phyloP scores from a whole-genome alignment of 2,329 filamentous ascomycete genomes.

The Periconia sp. region DNA sequence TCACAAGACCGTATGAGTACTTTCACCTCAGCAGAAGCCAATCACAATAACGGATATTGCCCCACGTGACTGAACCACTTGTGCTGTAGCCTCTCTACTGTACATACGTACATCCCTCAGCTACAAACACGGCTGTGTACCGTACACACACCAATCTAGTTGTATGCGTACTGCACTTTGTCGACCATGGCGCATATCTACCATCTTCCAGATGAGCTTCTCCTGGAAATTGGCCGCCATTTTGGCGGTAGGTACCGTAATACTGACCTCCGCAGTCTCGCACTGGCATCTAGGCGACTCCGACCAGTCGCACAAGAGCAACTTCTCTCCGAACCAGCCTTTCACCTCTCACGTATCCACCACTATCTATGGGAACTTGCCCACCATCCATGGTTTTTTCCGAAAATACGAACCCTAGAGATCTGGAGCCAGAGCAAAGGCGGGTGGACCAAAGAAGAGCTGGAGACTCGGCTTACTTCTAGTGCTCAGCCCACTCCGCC shows the following conservation, averaged over 20 bases:
- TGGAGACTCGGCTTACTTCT: no score
- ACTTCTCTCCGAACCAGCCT: slow-evolving; percentile 18
- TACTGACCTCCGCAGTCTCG: slow-evolving; percentile 15
- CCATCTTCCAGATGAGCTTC: slow-evolving; percentile 21
- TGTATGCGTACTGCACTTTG: no score
- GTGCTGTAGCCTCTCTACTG: no score
- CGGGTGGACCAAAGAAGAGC: no score
- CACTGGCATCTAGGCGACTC: slow-evolving; percentile 19
- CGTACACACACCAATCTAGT: no score
- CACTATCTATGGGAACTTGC: slow-evolving; percentile 18
- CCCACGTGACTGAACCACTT: no score
- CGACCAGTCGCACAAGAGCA: slow-evolving; percentile 21
- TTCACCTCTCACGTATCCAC: slow-evolving; percentile 22
- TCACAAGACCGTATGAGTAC: no score
- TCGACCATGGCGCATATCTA: slow-evolving; percentile 3
- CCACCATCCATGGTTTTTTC: slow-evolving; percentile 6
- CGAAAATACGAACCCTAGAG: slow-evolving; percentile 17
- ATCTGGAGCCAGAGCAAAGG: slow-evolving; percentile 18
- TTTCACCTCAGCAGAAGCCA: no score
- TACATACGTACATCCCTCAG: no score
- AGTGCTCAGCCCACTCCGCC: no score
- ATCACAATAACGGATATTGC: no score
- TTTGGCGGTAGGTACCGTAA: slow-evolving; percentile 14
- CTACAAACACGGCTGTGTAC: no score
- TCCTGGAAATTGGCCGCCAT: slow-evolving; percentile 16